These are phyloP conservation scores for Penicillium paxilli DNA, from an alignment of 495 filamentous ascomycete genomes.

Conservation along the genomic window DNA sequence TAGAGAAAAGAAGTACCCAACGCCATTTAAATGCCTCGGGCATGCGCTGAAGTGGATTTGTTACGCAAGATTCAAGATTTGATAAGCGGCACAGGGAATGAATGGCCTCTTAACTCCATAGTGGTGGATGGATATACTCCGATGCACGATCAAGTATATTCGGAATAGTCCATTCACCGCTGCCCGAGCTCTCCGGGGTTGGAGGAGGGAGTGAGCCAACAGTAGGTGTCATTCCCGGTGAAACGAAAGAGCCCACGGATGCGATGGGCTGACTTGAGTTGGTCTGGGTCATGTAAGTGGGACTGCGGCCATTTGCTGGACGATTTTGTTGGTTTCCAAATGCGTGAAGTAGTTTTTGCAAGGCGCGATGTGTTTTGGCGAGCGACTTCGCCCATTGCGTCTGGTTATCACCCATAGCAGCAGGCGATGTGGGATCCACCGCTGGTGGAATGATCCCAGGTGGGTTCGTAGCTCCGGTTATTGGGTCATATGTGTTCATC, in stretches of 20 bases:
- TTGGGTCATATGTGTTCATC: slow-evolving; percentile 27
- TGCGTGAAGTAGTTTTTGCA: slow-evolving; percentile 46
- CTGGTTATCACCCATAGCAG: slow-evolving; percentile 34
- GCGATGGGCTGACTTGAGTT: slow-evolving; percentile 8
- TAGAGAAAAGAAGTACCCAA: background rate
- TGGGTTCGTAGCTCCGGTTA: slow-evolving; percentile 32
- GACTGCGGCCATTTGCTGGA: slow-evolving; percentile 2
- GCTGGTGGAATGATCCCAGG: slow-evolving; percentile 20
- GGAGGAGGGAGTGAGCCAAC: slow-evolving; percentile 43
- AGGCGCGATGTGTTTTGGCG: slow-evolving; percentile 45
- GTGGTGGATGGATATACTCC: slow-evolving; percentile 50
- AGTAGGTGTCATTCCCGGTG: slow-evolving; percentile 37
- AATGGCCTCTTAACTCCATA: slow-evolving; percentile 35
- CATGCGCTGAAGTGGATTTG: slow-evolving; percentile 13
- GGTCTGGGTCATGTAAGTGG: slow-evolving; percentile 9
- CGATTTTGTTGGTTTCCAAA: slow-evolving; percentile 30
- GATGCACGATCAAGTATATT: slow-evolving; percentile 46
- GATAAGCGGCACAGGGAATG: background rate
- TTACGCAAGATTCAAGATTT: background rate
- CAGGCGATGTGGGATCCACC: slow-evolving; percentile 29
- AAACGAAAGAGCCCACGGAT: slow-evolving; percentile 14
- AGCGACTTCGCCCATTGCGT: slow-evolving; percentile 50
- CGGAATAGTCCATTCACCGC: slow-evolving; percentile 48
- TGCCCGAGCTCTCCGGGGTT: slow-evolving; percentile 49
- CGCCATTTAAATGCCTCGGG: slow-evolving; percentile 9